Percentiles rank a stretch among this genome's conserved stretches.
Conservation (phyloP, 176 grass and related monocot species). For the sorghum (Sorghum bicolor) region DNA sequence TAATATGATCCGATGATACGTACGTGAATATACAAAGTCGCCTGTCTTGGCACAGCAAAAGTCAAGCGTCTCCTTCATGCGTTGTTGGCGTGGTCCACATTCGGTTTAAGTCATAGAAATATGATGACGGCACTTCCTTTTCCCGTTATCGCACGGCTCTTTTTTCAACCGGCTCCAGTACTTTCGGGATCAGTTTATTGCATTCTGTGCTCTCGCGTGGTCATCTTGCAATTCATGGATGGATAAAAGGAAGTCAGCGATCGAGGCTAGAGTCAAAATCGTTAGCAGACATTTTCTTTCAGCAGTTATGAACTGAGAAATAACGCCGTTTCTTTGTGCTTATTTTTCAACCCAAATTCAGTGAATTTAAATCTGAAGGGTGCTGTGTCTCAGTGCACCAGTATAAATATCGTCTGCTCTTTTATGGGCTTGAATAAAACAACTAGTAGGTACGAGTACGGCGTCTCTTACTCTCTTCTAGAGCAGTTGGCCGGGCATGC, state of each 20-base stretch:
- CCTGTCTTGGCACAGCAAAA: conserved; percentile 6
- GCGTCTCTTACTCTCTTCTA: neutral
- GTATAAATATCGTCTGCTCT: neutral
- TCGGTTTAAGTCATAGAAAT: conserved; percentile 35
- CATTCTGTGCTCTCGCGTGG: neutral
- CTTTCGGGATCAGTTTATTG: neutral
- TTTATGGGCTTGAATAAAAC: neutral
- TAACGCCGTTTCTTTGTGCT: too few species aligned
- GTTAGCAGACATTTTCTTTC: too few species aligned
- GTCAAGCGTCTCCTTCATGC: conserved; percentile 27
- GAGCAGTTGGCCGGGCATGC: neutral
- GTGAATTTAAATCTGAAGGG: too few species aligned
- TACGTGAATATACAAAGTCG: neutral
- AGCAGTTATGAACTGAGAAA: neutral
- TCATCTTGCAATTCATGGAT: neutral
- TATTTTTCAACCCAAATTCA: neutral
- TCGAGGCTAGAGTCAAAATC: neutral
- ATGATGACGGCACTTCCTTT: neutral
- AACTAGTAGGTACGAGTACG: neutral
- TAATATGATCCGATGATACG: conserved; percentile 14
- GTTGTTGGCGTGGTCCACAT: neutral
- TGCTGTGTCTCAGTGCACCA: neutral
- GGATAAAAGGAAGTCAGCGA: neutral
- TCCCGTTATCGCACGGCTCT: neutral
- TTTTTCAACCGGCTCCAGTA: neutral